A percentile compares a stretch with the other conserved stretches of the same genome.
Evolutionary conservation across 106 monocot species (phyloP).

Genomic region (Narthecium ossifragum): DNA sequence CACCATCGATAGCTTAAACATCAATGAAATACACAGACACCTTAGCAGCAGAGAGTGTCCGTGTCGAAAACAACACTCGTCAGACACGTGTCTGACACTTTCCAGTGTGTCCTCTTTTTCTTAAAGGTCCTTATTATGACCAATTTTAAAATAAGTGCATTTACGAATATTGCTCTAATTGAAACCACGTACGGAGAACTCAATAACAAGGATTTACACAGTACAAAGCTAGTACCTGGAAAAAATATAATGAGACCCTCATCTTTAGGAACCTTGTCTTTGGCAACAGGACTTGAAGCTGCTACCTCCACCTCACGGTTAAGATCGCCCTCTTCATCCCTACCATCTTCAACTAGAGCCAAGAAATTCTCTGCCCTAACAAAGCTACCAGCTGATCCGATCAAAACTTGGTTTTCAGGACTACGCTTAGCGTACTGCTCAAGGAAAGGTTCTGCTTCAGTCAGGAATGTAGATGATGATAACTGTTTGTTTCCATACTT

Average conservation of each 20-base stretch:
- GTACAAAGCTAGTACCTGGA: no score
- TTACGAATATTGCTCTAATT: no score
- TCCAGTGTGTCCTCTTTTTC: no score
- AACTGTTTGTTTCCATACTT: constrained; percentile 81
- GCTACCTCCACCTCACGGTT: constrained; percentile 34
- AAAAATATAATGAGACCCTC: constrained; percentile 96
- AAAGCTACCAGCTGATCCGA: constrained; percentile 88
- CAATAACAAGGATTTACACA: constrained; percentile 1
- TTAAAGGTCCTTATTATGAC: no score
- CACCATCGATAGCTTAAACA: no score
- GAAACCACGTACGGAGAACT: background rate
- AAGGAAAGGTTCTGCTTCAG: constrained; percentile 96
- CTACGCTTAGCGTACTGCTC: constrained; percentile 87
- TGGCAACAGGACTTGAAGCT: constrained; percentile 20
- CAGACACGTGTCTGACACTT: no score
- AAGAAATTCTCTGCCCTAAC: constrained; percentile 75
- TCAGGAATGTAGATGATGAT: constrained; percentile 71
- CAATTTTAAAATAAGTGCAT: no score
- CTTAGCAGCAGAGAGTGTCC: no score
- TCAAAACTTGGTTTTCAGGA: constrained; percentile 59
- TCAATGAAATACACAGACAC: no score
- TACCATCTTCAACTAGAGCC: constrained; percentile 58
- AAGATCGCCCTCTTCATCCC: constrained; percentile 98
- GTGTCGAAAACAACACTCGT: no score
- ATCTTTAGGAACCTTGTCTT: constrained; percentile 57